Base-by-base conservation (phyloP, 257 asterid species). In the Galeopsis tetrahit region DNA sequence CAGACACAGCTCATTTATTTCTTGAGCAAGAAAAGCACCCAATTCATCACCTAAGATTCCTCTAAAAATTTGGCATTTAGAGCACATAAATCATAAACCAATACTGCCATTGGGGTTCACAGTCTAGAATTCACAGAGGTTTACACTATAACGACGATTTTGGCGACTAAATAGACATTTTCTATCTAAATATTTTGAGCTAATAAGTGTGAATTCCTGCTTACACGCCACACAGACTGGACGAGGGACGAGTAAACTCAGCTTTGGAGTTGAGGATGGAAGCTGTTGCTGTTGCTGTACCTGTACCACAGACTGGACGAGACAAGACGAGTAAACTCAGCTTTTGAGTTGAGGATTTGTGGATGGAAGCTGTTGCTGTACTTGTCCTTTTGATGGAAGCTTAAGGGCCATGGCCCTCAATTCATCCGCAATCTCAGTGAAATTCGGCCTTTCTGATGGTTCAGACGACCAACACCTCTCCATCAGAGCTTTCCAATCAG, bases 391-490 rank as follows among this genome's bases (percentile, higher is more conserved):
- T 0, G 89, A 58, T 7, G 96, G 90, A 62, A 88, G 72, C 82
- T 92, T 90, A 6, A 87, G 78, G 3, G 96, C 90, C 88, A 95
- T 87, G 35, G 89, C 84, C 59, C 98, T 82, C 63, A 95, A 78
- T 62, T 85, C 96, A 10, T 87, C 81, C 3, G 96, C 97, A 40
- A 95, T 86, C 79, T 86, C 89, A 0, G 96, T 84, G 80, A 92
- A 95, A 78, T 71, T 90, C 0, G 98, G 97, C 82, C 98, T 90
- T 44, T 87, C 98, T 13, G 91, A 77, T 13, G 99, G 93, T 74
- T 95, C 99, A 2, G 98, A 77, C 1, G 99, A 78, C 99, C 99
- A 95, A 65, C 98, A 92, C 78, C 88, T 83, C 91, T 92, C 98
- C 98, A 95, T 92, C 38, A 95, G 86, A 59, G 74, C 73, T 77